phyloP scores from a whole-genome alignment of 1,139 yeast genomes.

The Suhomyces bribrorum region DNA sequence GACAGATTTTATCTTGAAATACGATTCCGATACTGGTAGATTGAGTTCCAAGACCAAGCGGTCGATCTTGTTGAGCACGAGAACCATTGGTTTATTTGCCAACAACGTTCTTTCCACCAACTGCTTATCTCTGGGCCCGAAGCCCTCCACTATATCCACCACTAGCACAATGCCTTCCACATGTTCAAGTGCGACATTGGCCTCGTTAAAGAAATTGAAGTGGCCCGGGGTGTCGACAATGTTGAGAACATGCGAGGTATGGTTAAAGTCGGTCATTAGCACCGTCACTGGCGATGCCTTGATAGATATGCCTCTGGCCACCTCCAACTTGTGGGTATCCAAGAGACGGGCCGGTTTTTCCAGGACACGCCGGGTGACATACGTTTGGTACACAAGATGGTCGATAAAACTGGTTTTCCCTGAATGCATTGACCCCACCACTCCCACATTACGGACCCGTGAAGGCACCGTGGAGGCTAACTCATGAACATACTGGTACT shows the following conservation, averaged over 20 bases:
- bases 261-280: conserved; percentile 55
- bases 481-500: conserved; percentile 60
- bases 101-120: conserved; percentile 51
- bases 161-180: conserved; percentile 71
- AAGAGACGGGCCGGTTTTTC: conserved; percentile 57
- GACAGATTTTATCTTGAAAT: conserved; percentile 60
- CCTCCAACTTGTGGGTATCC: conserved; percentile 71
- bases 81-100: conserved; percentile 50
- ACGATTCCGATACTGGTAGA: conserved; percentile 74
- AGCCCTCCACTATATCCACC: conserved; percentile 85
- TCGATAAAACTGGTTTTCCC: conserved; percentile 89
- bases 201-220: conserved; percentile 76
- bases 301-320: conserved; percentile 68
- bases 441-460: conserved; percentile 71
- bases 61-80: conserved; percentile 83
- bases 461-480: conserved; percentile 55
- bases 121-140: conserved; percentile 53
- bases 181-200: conserved; percentile 54
- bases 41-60: conserved; percentile 74
- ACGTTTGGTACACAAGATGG: conserved; percentile 64
- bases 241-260: conserved; percentile 60
- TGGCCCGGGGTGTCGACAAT: conserved; percentile 92
- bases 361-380: conserved; percentile 26
- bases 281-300: conserved; percentile 65
- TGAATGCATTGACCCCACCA: conserved; percentile 81